Conservation (phyloP, 371 early-diverging fungal species). For the Blakeslea trispora region DNA sequence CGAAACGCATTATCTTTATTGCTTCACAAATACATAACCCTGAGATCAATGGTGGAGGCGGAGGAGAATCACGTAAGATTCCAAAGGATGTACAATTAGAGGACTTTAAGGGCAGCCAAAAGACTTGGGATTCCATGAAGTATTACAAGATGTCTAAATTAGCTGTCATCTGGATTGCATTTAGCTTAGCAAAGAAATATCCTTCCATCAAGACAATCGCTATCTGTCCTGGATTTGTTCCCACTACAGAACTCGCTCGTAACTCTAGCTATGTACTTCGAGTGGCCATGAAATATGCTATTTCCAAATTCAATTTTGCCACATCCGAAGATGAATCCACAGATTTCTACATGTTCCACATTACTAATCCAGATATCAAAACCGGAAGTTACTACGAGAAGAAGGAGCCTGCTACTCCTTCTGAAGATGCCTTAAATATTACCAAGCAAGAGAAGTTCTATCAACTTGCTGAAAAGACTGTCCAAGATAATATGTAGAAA, state of each 20-base stretch:
- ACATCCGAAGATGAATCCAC: constrained; percentile 31
- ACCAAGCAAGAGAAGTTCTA: constrained; percentile 29
- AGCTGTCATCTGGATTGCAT: constrained; percentile 21
- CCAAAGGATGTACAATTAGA: constrained; percentile 24
- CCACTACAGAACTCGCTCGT: constrained; percentile 37
- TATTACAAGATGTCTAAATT: constrained; percentile 49
- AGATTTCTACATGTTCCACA: constrained; percentile 36
- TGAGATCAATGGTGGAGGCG: constrained; percentile 22
- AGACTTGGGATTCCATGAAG: constrained; percentile 30
- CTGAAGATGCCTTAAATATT: constrained; percentile 31
- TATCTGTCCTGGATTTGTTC: constrained; percentile 50
- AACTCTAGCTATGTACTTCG: constrained; percentile 19
- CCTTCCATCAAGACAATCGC: constrained; percentile 20
- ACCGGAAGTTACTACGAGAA: constrained; percentile 26
- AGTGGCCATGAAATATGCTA: constrained; percentile 26
- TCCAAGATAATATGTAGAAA: no score
- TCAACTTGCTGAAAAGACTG: constrained; percentile 31
- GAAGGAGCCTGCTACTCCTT: constrained; percentile 18
- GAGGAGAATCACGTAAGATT: constrained; percentile 6
- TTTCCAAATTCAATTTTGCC: constrained; percentile 30
- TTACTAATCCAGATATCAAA: constrained; percentile 20
- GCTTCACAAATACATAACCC: constrained; percentile 41
- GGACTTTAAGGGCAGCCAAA: constrained; percentile 25
- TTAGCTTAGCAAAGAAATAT: constrained; percentile 13
- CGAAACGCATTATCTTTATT: constrained; percentile 34